A percentile compares a stretch with the other conserved stretches of the same genome.
phyloP scores from a whole-genome alignment of 1,284 basidiomycete genomes.

The Ceratobasidium sp. region DNA sequence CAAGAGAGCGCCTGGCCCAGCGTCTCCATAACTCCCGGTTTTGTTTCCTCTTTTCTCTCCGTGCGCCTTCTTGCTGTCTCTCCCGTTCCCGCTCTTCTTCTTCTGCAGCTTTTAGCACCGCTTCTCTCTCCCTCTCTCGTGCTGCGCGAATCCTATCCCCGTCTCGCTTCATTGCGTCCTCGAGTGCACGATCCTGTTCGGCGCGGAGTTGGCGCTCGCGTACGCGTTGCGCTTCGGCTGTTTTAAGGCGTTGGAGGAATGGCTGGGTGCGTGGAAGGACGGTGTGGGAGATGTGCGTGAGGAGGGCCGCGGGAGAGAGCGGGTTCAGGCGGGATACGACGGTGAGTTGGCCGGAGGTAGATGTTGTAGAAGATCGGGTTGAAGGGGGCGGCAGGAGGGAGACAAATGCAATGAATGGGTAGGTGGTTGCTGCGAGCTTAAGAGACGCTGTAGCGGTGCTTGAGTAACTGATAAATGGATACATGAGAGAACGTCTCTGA shows the following conservation, averaged over 20 bases:
- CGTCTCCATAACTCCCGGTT: conserved; percentile 63
- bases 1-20: conserved; percentile 46
- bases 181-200: conserved; percentile 85
- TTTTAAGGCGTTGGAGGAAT: conserved; percentile 71
- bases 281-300: conserved; percentile 71
- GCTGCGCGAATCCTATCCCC: conserved; percentile 65
- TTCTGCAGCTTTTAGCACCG: conserved; percentile 52
- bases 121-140: conserved; percentile 52
- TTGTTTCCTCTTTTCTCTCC: conserved; percentile 52
- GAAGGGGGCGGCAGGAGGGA: conserved; percentile 77
- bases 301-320: conserved; percentile 72
- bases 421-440: conserved; percentile 89
- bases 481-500: conserved; percentile 54
- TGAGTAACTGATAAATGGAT: conserved; percentile 19
- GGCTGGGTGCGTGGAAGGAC: conserved; percentile 83
- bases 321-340: conserved; percentile 79
- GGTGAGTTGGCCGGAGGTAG: conserved; percentile 68
- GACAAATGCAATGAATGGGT: conserved; percentile 91
- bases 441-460: conserved; percentile 68
- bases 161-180: conserved; percentile 73
- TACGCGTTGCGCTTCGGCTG: conserved; percentile 62
- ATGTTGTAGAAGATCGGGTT: conserved; percentile 57
- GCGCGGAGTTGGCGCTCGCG: conserved; percentile 76
- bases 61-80: conserved; percentile 49
- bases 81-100: conserved; percentile 56